Evolutionary conservation across 2,329 filamentous ascomycete species (phyloP).

Genomic region (Clarireedia homoeocarpa): DNA sequence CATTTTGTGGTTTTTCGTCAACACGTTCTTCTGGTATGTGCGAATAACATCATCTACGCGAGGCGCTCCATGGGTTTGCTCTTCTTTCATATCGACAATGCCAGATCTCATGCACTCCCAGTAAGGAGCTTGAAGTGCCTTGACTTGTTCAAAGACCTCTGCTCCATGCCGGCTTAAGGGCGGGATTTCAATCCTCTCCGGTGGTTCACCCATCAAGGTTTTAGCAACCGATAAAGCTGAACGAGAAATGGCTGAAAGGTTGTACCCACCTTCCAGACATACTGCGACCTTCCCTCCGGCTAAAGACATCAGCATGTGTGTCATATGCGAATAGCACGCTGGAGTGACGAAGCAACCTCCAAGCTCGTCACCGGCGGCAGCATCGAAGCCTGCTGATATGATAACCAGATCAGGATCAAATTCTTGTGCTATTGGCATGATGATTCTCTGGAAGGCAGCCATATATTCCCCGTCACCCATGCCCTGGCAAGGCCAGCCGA

Average conservation of each 20-base stretch:
- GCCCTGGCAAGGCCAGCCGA: constrained; percentile 58
- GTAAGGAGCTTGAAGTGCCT: constrained; percentile 57
- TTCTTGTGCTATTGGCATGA: constrained; percentile 93
- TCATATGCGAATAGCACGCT: constrained; percentile 94
- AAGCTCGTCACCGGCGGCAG: constrained; percentile 85
- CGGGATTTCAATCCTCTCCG: constrained; percentile 51
- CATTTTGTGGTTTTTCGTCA: constrained; percentile 71
- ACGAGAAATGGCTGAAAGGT: constrained; percentile 82
- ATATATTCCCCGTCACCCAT: constrained; percentile 98
- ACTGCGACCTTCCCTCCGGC: constrained; percentile 85
- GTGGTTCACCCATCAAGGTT: constrained; percentile 93
- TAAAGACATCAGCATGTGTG: constrained; percentile 95
- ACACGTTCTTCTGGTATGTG: constrained; percentile 61
- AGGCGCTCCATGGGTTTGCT: constrained; percentile 46
- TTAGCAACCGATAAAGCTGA: constrained; percentile 86
- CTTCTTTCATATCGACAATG: constrained; percentile 45
- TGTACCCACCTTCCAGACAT: constrained; percentile 93
- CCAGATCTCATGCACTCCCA: constrained; percentile 84
- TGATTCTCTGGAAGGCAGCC: constrained; percentile 88
- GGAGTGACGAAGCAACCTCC: constrained; percentile 91
- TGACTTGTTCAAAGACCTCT: constrained; percentile 49
- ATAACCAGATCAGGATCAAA: constrained; percentile 94
- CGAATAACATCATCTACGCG: constrained; percentile 76
- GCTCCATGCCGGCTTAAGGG: constrained; percentile 51
- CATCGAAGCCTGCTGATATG: constrained; percentile 92